Evolutionary conservation across 225 moss, liverwort and hornwort species (phyloP).

Genomic region (Sphagnum tenellum): DNA sequence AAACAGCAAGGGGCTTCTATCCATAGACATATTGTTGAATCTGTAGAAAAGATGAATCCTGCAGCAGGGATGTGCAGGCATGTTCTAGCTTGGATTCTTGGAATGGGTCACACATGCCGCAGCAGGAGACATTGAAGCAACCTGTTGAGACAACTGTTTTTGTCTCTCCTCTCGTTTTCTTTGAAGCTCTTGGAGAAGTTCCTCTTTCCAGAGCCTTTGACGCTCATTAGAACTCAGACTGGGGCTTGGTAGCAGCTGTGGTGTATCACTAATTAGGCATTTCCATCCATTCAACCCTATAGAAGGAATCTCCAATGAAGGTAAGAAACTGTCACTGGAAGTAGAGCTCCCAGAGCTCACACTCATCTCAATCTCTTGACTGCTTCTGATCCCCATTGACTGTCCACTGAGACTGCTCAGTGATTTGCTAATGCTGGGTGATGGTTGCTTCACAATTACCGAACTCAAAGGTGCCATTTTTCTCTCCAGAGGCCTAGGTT

Average conservation of each 20-base stretch:
- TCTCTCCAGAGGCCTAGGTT: conserved; percentile 32
- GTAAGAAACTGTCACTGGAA: conserved; percentile 23
- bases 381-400: conserved; percentile 30
- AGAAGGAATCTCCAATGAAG: conserved; percentile 30
- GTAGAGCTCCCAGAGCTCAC: conserved; percentile 40
- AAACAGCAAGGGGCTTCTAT: too few species aligned
- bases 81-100: too few species aligned
- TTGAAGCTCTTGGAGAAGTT: conserved; percentile 42
- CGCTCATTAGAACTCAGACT: conserved; percentile 31
- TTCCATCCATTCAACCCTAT: conserved; percentile 42
- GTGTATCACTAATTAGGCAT: conserved; percentile 28
- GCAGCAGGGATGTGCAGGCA: too few species aligned
- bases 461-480: conserved; percentile 41
- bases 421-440: conserved; percentile 22
- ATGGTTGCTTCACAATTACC: conserved; percentile 21
- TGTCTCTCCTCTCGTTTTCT: conserved; percentile 23
- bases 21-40: too few species aligned
- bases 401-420: conserved; percentile 33
- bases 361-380: conserved; percentile 40
- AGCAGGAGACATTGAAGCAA: neutral
- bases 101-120: too few species aligned
- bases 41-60: too few species aligned
- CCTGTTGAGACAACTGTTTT: conserved; percentile 9
- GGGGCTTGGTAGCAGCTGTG: conserved; percentile 11
- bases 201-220: conserved; percentile 42